Evolutionary conservation across 2,329 filamentous ascomycete species (phyloP), one percentile per base, ranked within the genome.

Genomic region (Aspergillus tubingensis): DNA sequence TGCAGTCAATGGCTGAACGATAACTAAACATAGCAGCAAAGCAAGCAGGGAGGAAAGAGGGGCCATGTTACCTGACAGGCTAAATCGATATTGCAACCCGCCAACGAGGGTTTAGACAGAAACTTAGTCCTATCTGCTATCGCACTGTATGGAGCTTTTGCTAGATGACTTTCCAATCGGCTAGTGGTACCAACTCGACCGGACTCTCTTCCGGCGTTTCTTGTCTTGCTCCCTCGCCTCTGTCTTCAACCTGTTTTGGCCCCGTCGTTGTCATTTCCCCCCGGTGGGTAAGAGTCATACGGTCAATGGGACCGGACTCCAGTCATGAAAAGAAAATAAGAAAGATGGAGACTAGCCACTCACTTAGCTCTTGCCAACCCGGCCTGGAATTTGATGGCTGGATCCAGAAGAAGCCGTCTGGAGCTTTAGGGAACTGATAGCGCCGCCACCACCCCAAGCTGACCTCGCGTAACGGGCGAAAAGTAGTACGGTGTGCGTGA

Each of bases 391-490:
- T 19, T 43, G 47, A 57, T 54, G 58, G 53, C 58, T 51, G 56
- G 54, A 55, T 48, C 54, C 49, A 53, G 54, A 43, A 32, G 47
- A 44, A 54, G 48, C 53, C 55, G 52, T 57, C 58, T 55, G 63
- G 58, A 66, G 64, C 61, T 65, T 65, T 62, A 61, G 54, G 32
- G 61, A 39, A 39, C 43, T 58, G 59, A 67, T 66, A 67, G 65
- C 62, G 65, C 51, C 65, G 61, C 65, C 65, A 67, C 65, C 57
- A 67, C 65, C 57, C 51, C 53, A 60, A 65, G 58, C 62, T 63
- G 60, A 41, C 57, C 61, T 60, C 41, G 59, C 53, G 51, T 25
- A 56, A 57, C 54, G 52, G 51, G 58, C 54, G 32, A 38, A 32
- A 43, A 57, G 62, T 67, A 54, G 59, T 59, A 67, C 65, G 58